Evolutionary conservation across 495 filamentous ascomycete genomes (phyloP).

Genomic region (Penicillium coffeae): DNA sequence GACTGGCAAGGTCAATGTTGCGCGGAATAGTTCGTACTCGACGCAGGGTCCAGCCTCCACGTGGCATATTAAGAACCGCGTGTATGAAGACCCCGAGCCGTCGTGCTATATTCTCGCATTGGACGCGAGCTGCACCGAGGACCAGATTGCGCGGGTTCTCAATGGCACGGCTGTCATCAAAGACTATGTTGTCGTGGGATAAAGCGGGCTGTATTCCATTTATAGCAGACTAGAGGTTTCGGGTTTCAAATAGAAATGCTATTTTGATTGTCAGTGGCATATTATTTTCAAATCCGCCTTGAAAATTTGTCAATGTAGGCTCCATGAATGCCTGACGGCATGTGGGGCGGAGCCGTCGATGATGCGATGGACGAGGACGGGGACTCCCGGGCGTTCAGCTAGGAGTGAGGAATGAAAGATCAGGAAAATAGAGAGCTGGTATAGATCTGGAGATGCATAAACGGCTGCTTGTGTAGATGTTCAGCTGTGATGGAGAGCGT

Average conservation of each 20-base stretch:
- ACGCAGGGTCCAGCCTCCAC: constrained; percentile 50
- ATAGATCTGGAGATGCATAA: background rate
- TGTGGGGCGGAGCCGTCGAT: constrained; percentile 6
- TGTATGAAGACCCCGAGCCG: constrained; percentile 33
- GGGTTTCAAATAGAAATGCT: too few species aligned
- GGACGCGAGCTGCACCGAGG: constrained; percentile 40
- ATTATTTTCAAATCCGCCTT: too few species aligned
- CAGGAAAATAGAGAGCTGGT: too few species aligned
- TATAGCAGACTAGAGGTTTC: too few species aligned
- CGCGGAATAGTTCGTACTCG: constrained; percentile 34
- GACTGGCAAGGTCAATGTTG: constrained; percentile 47
- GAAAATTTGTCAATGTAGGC: too few species aligned
- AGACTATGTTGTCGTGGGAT: constrained; percentile 46
- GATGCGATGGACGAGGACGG: constrained; percentile 11
- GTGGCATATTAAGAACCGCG: constrained; percentile 47
- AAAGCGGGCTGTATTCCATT: background rate
- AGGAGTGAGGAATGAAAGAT: too few species aligned
- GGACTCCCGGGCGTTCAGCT: too few species aligned
- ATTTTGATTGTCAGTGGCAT: too few species aligned
- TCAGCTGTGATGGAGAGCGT: background rate
- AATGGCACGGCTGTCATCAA: constrained; percentile 47
- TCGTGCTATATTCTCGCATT: constrained; percentile 47
- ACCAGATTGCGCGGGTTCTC: constrained; percentile 42
- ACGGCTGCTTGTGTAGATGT: too few species aligned
- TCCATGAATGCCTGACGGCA: too few species aligned